These are phyloP conservation scores for Colletotrichum salicis DNA, from an alignment of 2,329 filamentous ascomycete genomes.

Conservation along the genomic window DNA sequence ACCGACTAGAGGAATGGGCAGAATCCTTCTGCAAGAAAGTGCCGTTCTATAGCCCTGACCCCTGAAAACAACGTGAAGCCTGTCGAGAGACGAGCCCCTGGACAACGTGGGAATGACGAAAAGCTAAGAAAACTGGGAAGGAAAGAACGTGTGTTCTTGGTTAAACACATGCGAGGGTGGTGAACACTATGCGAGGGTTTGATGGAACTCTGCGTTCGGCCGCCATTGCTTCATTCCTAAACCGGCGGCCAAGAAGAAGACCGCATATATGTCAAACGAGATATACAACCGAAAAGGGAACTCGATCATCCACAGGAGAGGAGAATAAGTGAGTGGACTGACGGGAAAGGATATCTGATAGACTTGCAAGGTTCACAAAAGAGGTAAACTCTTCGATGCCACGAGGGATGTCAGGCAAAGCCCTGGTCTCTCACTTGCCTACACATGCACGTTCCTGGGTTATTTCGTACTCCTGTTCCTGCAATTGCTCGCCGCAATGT, in stretches of 20 bases:
- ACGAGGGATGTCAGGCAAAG: constrained; percentile 4
- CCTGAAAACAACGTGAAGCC: neutral
- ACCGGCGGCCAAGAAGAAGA: neutral
- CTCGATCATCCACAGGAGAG: neutral
- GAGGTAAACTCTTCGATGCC: constrained; percentile 4
- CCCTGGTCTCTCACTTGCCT: neutral
- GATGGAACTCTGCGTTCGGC: neutral
- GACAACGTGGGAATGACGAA: constrained; percentile 5
- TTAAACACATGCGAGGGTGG: neutral
- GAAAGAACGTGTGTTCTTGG: neutral
- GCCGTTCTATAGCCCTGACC: neutral
- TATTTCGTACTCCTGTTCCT: neutral
- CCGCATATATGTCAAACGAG: neutral
- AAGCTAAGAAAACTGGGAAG: neutral
- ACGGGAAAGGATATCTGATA: neutral
- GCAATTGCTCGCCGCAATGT: neutral
- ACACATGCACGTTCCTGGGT: neutral
- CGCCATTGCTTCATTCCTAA: constrained; percentile 2
- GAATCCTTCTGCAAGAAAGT: constrained; percentile 4
- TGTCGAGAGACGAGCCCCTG: neutral
- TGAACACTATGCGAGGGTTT: neutral
- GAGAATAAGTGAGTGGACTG: neutral
- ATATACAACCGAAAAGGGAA: neutral
- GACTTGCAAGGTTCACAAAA: neutral
- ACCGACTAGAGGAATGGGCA: neutral